Conservation (phyloP, 441 rosid species). For the Corymbia calophylla region DNA sequence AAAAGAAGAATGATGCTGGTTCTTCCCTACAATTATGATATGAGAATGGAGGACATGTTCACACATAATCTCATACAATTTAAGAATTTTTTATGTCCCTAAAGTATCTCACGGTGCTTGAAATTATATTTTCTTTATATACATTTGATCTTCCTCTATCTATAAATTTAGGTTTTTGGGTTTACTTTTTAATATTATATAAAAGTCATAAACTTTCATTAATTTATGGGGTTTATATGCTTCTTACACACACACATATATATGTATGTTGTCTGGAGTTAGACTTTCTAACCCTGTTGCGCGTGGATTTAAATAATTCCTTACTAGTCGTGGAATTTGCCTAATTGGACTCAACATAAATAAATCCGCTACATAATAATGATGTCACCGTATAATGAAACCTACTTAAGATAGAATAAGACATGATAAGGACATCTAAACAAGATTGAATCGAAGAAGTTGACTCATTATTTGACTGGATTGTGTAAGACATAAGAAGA, state of each 20-base stretch:
- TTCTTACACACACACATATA: too few relatives aligned
- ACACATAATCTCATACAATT: fast-evolving
- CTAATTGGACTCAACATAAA: background rate
- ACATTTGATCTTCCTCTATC: fast-evolving
- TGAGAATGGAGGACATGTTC: background rate
- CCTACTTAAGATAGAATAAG: background rate
- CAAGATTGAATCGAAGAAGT: background rate
- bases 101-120: fast-evolving
- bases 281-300: background rate
- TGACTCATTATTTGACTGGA: background rate
- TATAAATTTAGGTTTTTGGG: background rate
- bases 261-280: background rate
- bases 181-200: background rate
- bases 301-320: background rate
- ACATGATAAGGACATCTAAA: background rate
- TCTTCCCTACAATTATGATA: background rate
- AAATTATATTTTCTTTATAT: background rate
- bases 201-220: background rate
- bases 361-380: background rate
- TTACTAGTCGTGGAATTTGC: background rate
- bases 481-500: background rate
- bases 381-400: background rate
- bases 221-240: too few relatives aligned
- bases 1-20: background rate
- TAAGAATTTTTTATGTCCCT: background rate